Percentiles rank a stretch among this genome's conserved stretches.
Conservation (phyloP, 1,139 yeast species). For the Pichia sp. region DNA sequence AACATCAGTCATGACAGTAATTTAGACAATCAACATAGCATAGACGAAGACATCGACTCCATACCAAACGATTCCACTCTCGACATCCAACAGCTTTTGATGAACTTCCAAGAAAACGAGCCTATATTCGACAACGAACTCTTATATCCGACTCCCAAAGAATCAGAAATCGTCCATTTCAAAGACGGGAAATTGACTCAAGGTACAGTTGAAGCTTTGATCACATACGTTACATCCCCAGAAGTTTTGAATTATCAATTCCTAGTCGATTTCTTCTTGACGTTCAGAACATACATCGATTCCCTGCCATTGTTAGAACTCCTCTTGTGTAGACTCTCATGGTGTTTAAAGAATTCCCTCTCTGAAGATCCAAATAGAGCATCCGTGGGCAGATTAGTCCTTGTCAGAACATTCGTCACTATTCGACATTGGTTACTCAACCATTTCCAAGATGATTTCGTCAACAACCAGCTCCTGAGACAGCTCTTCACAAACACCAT, state of each 20-base stretch:
- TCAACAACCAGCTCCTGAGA: constrained; percentile 46
- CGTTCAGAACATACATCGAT: constrained; percentile 71
- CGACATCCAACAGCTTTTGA: constrained; percentile 23
- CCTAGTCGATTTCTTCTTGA: constrained; percentile 80
- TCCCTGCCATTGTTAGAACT: constrained; percentile 57
- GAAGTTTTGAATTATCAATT: constrained; percentile 74
- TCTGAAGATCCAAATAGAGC: constrained; percentile 34
- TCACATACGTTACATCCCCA: constrained; percentile 78
- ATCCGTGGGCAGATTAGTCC: constrained; percentile 63
- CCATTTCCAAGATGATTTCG: constrained; percentile 70
- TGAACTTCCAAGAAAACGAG: constrained; percentile 31
- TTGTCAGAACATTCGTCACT: constrained; percentile 85
- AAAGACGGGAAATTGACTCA: constrained; percentile 17
- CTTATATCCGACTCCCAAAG: constrained; percentile 31
- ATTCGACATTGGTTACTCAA: constrained; percentile 87
- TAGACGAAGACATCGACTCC: neutral
- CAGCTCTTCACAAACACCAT: constrained; percentile 46
- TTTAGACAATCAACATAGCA: neutral
- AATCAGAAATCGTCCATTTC: constrained; percentile 30
- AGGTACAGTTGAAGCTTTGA: constrained; percentile 46
- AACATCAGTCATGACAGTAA: neutral
- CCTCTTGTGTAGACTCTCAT: constrained; percentile 62
- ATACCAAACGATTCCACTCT: constrained; percentile 2
- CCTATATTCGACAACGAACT: constrained; percentile 33
- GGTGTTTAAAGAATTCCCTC: constrained; percentile 55